Conservation (phyloP, 345 rosid species). For the Turnera subulata region DNA sequence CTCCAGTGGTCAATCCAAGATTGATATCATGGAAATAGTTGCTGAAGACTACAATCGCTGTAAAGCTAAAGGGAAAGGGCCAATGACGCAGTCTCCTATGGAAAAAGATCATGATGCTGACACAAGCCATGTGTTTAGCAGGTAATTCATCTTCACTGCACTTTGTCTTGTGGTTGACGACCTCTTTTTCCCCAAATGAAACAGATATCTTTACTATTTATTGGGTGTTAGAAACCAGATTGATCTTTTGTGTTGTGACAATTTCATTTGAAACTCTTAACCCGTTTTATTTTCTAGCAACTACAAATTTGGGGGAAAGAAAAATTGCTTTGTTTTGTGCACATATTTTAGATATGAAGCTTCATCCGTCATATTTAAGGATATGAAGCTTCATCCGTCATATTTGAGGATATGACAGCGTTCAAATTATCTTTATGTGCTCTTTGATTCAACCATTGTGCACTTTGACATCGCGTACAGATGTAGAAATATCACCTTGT, state of each 20-base stretch:
- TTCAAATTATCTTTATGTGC: not conserved
- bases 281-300: not conserved
- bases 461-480: no score
- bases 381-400: not conserved
- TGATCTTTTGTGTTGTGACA: not conserved
- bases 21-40: slow-evolving; percentile 42
- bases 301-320: no score
- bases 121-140: slow-evolving; percentile 23
- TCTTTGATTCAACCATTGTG: no score
- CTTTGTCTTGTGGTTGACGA: slow-evolving; percentile 1
- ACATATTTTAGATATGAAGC: not conserved
- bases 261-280: not conserved
- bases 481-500: no score
- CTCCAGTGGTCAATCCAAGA: slow-evolving; percentile 27
- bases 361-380: not conserved
- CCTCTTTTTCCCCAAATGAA: not conserved
- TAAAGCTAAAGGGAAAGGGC: slow-evolving; percentile 51
- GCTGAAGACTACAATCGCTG: slow-evolving; percentile 31
- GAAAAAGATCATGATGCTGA: slow-evolving; percentile 23
- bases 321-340: not conserved
- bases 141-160: slow-evolving; percentile 34
- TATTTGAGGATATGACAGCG: not conserved
- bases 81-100: slow-evolving; percentile 22
- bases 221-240: not conserved
- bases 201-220: slow-evolving; percentile 5